phyloP scores from a whole-genome alignment of 768 basidiomycete genomes.

The Hygrophoropsis aurantiaca region DNA sequence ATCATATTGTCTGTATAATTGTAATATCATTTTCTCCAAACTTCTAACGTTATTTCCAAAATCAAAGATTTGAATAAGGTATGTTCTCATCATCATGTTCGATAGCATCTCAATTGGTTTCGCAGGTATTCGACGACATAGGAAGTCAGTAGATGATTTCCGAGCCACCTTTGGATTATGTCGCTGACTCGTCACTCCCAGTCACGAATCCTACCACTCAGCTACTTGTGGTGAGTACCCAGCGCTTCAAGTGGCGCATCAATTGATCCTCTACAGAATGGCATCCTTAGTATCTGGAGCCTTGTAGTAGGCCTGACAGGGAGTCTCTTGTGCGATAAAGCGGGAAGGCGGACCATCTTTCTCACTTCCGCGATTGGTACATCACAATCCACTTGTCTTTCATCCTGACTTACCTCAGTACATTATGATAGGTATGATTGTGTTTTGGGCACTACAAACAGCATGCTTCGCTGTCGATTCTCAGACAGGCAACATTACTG shows the following conservation, averaged over 20 bases:
- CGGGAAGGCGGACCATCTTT: slow-evolving; percentile 49
- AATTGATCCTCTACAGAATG: slow-evolving; percentile 35
- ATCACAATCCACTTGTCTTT: slow-evolving; percentile 7
- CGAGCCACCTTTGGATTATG: neutral
- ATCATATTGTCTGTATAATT: slow-evolving; percentile 23
- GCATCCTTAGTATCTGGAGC: slow-evolving; percentile 51
- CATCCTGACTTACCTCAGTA: slow-evolving; percentile 16
- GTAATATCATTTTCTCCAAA: neutral
- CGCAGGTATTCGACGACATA: too few relatives aligned
- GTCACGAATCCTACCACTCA: slow-evolving; percentile 43
- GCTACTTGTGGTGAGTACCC: slow-evolving; percentile 32
- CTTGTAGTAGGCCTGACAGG: slow-evolving; percentile 48
- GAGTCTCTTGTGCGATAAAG: slow-evolving; percentile 44
- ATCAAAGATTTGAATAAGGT: slow-evolving; percentile 46
- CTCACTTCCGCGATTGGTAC: slow-evolving; percentile 41
- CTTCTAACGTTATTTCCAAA: neutral
- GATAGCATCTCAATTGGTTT: slow-evolving; percentile 36
- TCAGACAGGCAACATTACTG: slow-evolving; percentile 14
- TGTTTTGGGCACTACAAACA: slow-evolving; percentile 37
- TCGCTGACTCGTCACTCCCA: slow-evolving; percentile 9
- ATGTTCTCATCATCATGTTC: slow-evolving; percentile 17
- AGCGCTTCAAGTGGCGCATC: neutral
- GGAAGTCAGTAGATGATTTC: too few relatives aligned
- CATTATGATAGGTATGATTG: slow-evolving; percentile 31
- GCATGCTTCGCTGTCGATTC: slow-evolving; percentile 29